Evolutionary conservation across 2,329 filamentous ascomycete genomes (phyloP).

Genomic region (Epicoccum sorghinum): DNA sequence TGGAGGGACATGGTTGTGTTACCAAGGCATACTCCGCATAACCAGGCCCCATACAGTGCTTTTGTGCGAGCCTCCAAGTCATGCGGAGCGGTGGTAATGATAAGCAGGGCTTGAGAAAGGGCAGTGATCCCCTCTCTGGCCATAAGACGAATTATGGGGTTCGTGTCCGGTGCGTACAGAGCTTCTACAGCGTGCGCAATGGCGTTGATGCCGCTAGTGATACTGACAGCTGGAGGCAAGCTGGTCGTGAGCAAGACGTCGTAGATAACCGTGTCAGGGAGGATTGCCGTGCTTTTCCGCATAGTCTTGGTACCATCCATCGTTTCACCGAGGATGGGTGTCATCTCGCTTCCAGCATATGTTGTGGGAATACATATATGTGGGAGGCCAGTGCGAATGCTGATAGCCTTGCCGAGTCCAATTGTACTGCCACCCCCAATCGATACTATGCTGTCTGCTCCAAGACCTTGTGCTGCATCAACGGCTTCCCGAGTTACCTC

Average conservation of each 20-base stretch:
- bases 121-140: slow-evolving; percentile 8
- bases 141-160: slow-evolving; percentile 58
- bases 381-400: slow-evolving; percentile 38
- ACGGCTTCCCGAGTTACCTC: not conserved
- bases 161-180: slow-evolving; percentile 66
- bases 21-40: slow-evolving; percentile 66
- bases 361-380: slow-evolving; percentile 47
- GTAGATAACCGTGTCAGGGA: slow-evolving; percentile 67
- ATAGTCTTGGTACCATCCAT: slow-evolving; percentile 64
- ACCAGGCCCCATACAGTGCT: slow-evolving; percentile 69
- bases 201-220: slow-evolving; percentile 68
- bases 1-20: slow-evolving; percentile 68
- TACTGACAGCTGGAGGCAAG: slow-evolving; percentile 59
- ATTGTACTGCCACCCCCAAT: slow-evolving; percentile 69
- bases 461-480: slow-evolving; percentile 43
- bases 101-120: not conserved
- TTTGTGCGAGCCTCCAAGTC: slow-evolving; percentile 54
- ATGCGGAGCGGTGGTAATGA: not conserved
- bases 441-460: slow-evolving; percentile 63
- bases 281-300: slow-evolving; percentile 62
- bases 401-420: slow-evolving; percentile 56
- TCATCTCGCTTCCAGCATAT: slow-evolving; percentile 61
- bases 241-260: slow-evolving; percentile 68
- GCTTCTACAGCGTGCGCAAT: slow-evolving; percentile 69
- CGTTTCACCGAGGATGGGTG: slow-evolving; percentile 68